Percentiles rank a stretch among this genome's conserved stretches.
Conservation (phyloP, 192 early-diverging fungal species). For the Backusella australiensis region DNA sequence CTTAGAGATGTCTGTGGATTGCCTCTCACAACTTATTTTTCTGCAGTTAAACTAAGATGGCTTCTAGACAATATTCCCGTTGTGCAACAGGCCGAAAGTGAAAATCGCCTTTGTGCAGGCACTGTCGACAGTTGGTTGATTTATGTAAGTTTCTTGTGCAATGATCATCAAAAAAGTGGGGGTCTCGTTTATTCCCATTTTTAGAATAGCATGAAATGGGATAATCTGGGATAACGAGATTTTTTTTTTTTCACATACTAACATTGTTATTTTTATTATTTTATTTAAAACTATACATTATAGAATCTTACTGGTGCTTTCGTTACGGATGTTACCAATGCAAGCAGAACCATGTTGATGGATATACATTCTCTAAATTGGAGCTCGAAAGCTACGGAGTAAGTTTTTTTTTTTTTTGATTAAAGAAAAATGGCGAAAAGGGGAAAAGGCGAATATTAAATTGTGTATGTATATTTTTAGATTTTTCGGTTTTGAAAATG, state of each 20-base stretch:
- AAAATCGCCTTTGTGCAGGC: constrained; percentile 74
- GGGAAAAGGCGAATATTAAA: neutral
- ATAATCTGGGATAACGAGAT: neutral
- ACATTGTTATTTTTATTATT: neutral
- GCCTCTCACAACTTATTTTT: constrained; percentile 91
- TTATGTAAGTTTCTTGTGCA: constrained; percentile 53
- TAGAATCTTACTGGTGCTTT: constrained; percentile 87
- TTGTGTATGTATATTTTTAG: neutral
- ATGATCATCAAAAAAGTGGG: neutral
- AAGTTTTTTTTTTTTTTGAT: constrained; percentile 5
- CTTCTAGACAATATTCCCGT: constrained; percentile 76
- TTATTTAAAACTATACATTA: constrained; percentile 65
- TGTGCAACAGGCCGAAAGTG: constrained; percentile 71
- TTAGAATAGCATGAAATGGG: neutral
- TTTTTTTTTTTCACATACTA: constrained; percentile 11
- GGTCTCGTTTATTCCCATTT: neutral
- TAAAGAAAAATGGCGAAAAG: neutral
- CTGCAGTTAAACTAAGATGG: constrained; percentile 89
- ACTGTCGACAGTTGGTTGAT: constrained; percentile 94
- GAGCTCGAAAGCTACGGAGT: constrained; percentile 62
- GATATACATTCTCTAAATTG: constrained; percentile 77
- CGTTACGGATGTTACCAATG: constrained; percentile 92
- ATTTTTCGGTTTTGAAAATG: constrained; percentile 34
- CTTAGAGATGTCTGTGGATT: constrained; percentile 71
- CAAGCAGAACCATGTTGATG: constrained; percentile 92